Evolutionary conservation across 352 stramenopile genomes (phyloP).

Genomic region (Globisporangium polare): DNA sequence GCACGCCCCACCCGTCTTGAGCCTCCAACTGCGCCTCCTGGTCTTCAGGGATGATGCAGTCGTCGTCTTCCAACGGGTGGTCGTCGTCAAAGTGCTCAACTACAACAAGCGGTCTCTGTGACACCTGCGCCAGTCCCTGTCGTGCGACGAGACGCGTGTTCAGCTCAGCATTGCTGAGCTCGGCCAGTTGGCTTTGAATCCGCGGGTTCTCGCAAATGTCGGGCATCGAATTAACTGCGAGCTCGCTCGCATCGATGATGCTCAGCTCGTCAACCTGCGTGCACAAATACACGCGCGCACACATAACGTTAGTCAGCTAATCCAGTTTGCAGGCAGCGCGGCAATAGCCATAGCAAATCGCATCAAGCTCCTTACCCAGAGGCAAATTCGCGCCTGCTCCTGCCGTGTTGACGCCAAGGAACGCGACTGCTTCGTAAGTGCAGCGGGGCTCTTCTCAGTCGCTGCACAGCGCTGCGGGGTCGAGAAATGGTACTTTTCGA

Average conservation of each 20-base stretch:
- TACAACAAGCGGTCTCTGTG: neutral
- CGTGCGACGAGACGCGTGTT: conserved; percentile 42
- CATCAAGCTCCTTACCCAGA: conserved; percentile 21
- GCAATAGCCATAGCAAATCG: neutral
- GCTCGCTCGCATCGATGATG: conserved; percentile 46
- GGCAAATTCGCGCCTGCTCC: conserved; percentile 24
- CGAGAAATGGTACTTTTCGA: conserved; percentile 64
- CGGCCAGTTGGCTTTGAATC: conserved; percentile 26
- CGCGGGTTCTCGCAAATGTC: conserved; percentile 24
- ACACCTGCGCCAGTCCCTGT: conserved; percentile 28
- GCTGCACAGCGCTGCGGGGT: conserved; percentile 32
- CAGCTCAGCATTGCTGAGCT: conserved; percentile 25
- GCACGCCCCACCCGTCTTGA: conserved; percentile 47
- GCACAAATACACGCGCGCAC: neutral
- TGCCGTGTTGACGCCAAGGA: conserved; percentile 13
- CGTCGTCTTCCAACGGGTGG: conserved; percentile 47
- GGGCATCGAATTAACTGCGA: conserved; percentile 37
- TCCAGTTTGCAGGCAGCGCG: conserved; percentile 2
- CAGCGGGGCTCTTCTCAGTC: conserved; percentile 10
- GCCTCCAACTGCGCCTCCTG: conserved; percentile 48
- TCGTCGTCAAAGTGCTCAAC: conserved; percentile 31
- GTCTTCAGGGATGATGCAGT: conserved; percentile 57
- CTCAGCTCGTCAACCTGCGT: conserved; percentile 33
- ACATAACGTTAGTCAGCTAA: neutral
- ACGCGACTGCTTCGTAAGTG: conserved; percentile 16